phyloP scores from a whole-genome alignment of 176 grass and related monocot species.

The Otatea glauca region DNA sequence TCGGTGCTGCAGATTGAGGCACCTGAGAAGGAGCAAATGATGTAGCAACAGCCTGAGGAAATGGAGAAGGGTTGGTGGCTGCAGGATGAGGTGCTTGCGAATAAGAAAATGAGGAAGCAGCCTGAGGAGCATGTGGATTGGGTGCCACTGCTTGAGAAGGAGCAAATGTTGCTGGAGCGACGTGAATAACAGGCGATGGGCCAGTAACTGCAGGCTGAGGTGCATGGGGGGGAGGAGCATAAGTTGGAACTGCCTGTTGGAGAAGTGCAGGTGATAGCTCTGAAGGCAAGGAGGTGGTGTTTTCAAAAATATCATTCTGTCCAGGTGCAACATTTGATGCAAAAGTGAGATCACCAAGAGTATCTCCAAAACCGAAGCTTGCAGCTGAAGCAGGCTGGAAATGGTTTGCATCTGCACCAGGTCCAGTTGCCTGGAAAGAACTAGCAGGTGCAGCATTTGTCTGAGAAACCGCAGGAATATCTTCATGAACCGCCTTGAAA shows the following conservation, averaged over 20 bases:
- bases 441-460: conserved; percentile 49
- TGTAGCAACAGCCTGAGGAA: conserved; percentile 37
- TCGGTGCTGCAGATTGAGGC: conserved; percentile 45
- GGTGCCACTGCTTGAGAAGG: conserved; percentile 37
- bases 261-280: conserved; percentile 17
- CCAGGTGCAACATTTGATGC: conserved; percentile 33
- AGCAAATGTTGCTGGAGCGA: conserved; percentile 35
- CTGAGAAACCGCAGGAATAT: conserved; percentile 55
- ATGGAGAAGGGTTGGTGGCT: conserved; percentile 32
- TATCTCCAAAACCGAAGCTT: conserved; percentile 79
- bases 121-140: conserved; percentile 39
- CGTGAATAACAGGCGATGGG: conserved; percentile 25
- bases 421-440: conserved; percentile 53
- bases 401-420: conserved; percentile 53
- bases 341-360: conserved; percentile 73
- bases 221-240: conserved; percentile 38
- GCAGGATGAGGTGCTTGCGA: conserved; percentile 43
- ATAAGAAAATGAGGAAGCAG: conserved; percentile 32
- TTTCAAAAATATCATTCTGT: conserved; percentile 63
- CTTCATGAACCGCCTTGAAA: conserved; percentile 75
- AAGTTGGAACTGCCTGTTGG: conserved; percentile 40
- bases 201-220: conserved; percentile 29
- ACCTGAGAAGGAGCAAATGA: conserved; percentile 45
- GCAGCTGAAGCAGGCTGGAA: conserved; percentile 53
- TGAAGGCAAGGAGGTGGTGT: conserved; percentile 37